phyloP scores from a whole-genome alignment of 371 early-diverging fungal species.

The Circinella minor region DNA sequence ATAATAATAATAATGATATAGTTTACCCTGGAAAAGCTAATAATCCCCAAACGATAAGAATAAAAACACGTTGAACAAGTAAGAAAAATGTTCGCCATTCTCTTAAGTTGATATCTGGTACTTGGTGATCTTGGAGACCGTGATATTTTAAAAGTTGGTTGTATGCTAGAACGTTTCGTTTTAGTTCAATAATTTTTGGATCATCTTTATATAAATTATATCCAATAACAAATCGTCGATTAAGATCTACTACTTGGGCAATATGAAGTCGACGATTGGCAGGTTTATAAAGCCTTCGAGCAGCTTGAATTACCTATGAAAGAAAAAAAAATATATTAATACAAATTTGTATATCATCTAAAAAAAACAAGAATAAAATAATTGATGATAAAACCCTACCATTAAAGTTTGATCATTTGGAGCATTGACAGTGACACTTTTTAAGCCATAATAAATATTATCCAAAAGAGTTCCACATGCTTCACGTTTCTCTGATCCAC shows the following conservation, averaged over 20 bases:
- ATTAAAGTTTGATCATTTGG: constrained; percentile 93
- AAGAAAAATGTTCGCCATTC: constrained; percentile 59
- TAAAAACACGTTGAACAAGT: constrained; percentile 60
- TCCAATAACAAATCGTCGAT: constrained; percentile 84
- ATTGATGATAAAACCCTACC: constrained; percentile 45
- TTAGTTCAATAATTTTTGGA: constrained; percentile 71
- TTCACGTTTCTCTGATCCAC: constrained; percentile 83
- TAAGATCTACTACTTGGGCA: constrained; percentile 80
- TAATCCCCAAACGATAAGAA: constrained; percentile 66
- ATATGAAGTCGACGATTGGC: constrained; percentile 81
- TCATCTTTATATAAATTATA: constrained; percentile 76
- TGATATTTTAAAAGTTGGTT: constrained; percentile 82
- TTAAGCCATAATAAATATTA: constrained; percentile 76
- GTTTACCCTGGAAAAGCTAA: constrained; percentile 81
- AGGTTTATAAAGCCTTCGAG: constrained; percentile 92
- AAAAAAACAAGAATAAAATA: no score
- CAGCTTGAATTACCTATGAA: constrained; percentile 86
- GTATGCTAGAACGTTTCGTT: constrained; percentile 79
- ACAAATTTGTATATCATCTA: no score
- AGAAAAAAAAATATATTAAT: no score
- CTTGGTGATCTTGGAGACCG: constrained; percentile 94
- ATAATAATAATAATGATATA: background rate
- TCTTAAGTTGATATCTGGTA: constrained; percentile 69
- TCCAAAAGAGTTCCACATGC: constrained; percentile 85
- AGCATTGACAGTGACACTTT: constrained; percentile 89